Conservation (phyloP, 345 rosid species). For the Barbarea vulgaris region DNA sequence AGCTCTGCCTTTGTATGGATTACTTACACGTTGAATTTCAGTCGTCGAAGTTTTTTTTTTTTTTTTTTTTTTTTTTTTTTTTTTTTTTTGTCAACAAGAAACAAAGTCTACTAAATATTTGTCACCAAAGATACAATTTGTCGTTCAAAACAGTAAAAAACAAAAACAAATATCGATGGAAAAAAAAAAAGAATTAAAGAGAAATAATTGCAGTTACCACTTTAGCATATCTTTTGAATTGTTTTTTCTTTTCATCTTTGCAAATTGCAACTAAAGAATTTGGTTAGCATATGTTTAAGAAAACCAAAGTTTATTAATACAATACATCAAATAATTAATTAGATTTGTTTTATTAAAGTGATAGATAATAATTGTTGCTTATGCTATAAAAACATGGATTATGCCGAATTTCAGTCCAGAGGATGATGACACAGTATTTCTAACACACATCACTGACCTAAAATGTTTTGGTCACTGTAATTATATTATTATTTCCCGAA, state of each 20-base stretch:
- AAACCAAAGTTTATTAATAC: neutral
- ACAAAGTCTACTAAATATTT: neutral
- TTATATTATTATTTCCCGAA: neutral
- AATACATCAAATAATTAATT: neutral
- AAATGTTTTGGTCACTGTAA: neutral
- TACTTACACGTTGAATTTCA: slow-evolving; percentile 1
- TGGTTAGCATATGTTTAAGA: neutral
- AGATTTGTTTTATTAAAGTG: neutral
- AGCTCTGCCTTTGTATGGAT: neutral
- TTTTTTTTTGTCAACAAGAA: no score
- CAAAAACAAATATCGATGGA: neutral
- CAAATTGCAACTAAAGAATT: no score
- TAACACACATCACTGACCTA: neutral
- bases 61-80: no score
- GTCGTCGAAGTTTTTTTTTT: no score
- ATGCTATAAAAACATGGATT: neutral
- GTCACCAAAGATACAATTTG: neutral
- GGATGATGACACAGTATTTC: neutral
- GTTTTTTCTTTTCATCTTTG: neutral
- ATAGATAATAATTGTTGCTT: neutral
- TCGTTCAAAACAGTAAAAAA: neutral
- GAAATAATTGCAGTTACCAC: neutral
- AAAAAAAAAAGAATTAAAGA: neutral
- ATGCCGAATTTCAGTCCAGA: no score
- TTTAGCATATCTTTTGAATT: neutral